These are phyloP conservation scores for Amanita phalloides DNA, from an alignment of 768 basidiomycete species.

Conservation along the genomic window DNA sequence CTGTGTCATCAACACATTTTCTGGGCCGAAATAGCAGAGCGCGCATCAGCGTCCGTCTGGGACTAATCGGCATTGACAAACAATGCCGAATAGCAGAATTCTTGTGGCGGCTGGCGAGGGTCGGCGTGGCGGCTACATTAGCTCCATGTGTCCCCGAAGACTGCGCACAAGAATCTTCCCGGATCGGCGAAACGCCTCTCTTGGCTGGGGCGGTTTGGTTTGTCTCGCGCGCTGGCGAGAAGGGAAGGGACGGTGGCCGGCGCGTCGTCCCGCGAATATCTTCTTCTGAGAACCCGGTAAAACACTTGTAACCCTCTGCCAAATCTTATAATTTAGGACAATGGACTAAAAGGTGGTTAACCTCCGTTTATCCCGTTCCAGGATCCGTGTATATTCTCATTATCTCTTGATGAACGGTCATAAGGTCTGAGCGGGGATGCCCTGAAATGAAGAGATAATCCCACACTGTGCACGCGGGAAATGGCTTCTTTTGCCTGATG, in stretches of 20 bases:
- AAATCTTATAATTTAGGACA: not conserved
- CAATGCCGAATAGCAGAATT: not conserved
- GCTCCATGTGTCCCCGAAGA: slow-evolving; percentile 2
- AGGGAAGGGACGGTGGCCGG: not conserved
- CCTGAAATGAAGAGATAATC: not conserved
- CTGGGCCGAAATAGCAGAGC: slow-evolving; percentile 18
- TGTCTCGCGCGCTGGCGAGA: not conserved
- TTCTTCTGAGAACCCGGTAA: not conserved
- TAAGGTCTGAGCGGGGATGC: not conserved
- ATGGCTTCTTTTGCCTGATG: not conserved
- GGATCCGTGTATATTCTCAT: not conserved
- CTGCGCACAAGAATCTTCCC: not conserved
- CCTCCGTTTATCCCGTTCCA: not conserved
- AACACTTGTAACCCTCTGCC: not conserved
- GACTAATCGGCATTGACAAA: slow-evolving; percentile 2
- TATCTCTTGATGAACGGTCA: not conserved
- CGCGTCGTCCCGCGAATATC: not conserved
- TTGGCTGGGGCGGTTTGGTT: slow-evolving; percentile 1
- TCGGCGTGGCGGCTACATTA: not conserved
- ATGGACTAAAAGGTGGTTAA: not conserved
- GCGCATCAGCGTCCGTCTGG: slow-evolving; percentile 2
- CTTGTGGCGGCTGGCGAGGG: not conserved
- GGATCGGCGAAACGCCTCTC: not conserved
- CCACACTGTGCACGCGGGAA: not conserved
- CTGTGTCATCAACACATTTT: slow-evolving; percentile 16